Conservation (phyloP, 78 protist species). For the slime mould (Dictyostelium discoideum) region DNA sequence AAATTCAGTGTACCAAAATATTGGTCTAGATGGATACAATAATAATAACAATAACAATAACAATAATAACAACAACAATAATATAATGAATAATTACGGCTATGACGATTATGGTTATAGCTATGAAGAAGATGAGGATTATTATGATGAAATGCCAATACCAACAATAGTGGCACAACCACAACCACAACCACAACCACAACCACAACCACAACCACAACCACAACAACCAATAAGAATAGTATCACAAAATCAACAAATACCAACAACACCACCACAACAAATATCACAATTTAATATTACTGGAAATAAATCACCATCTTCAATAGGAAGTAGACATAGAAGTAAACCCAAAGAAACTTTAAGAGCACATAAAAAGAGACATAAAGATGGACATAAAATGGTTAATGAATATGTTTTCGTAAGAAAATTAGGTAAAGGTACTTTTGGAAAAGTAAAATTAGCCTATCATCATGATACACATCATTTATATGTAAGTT, state of each 20-base stretch:
- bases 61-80: neutral
- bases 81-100: neutral
- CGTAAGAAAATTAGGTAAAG: conserved; percentile 48
- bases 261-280: neutral
- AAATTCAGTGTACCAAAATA: neutral
- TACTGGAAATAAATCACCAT: neutral
- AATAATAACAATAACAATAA: neutral
- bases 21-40: neutral
- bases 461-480: conserved; percentile 50
- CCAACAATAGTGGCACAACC: neutral
- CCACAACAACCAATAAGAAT: neutral
- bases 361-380: conserved; percentile 16
- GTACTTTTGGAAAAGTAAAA: conserved; percentile 58
- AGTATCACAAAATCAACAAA: neutral
- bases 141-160: conserved; percentile 2
- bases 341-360: conserved; percentile 54
- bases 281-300: neutral
- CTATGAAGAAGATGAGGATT: neutral
- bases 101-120: neutral
- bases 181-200: neutral
- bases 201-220: neutral
- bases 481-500: conserved; percentile 52
- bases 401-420: conserved; percentile 68
- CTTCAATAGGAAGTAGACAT: neutral
- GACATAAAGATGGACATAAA: conserved; percentile 51